Percentiles rank a stretch among this genome's conserved stretches.
These are phyloP conservation scores for Lepiota venenata DNA, from an alignment of 768 basidiomycete species.

Conservation along the genomic window DNA sequence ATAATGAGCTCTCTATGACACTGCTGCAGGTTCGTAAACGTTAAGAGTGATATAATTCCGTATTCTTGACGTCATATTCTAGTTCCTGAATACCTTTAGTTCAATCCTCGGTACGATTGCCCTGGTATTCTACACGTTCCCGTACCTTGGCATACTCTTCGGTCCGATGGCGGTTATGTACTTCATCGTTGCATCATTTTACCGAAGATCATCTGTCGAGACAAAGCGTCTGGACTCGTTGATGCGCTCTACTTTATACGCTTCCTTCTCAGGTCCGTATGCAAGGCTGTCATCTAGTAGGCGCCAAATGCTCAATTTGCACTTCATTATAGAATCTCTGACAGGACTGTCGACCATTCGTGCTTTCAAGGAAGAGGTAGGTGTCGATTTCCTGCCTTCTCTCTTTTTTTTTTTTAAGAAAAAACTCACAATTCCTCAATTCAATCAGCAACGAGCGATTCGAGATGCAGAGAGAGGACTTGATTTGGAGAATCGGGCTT, in stretches of 20 bases:
- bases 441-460: conserved; percentile 43
- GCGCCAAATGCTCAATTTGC: not conserved
- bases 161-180: conserved; percentile 50
- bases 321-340: conserved; percentile 42
- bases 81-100: conserved; percentile 39
- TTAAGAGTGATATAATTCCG: not conserved
- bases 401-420: not conserved
- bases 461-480: conserved; percentile 48
- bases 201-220: conserved; percentile 60
- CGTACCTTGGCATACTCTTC: conserved; percentile 63
- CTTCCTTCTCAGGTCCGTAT: conserved; percentile 49
- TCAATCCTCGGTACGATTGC: conserved; percentile 52
- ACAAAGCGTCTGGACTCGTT: conserved; percentile 64
- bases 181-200: conserved; percentile 50
- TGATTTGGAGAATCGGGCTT: conserved; percentile 60
- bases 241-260: conserved; percentile 54
- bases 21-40: conserved; percentile 34
- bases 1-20: conserved; percentile 43
- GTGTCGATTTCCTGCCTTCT: not conserved
- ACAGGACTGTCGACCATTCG: conserved; percentile 64
- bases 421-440: not conserved
- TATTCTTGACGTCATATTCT: not conserved
- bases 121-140: conserved; percentile 66
- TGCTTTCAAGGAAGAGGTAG: conserved; percentile 53
- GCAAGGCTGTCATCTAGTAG: no score